Evolutionary conservation across 2,329 filamentous ascomycete species (phyloP).

Genomic region (Penicillium sp.): DNA sequence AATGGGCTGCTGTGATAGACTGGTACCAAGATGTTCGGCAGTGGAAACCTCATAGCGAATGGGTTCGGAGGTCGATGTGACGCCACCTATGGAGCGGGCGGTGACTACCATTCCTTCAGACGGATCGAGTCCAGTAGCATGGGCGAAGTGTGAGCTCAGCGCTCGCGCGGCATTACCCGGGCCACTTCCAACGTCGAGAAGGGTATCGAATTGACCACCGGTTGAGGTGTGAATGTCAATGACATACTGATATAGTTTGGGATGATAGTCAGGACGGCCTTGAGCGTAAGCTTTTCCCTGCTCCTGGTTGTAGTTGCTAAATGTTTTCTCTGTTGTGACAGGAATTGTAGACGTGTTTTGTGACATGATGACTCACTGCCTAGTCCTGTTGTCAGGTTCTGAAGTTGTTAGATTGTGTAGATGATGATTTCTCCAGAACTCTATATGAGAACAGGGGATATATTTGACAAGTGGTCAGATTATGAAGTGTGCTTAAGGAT

Average conservation of each 20-base stretch:
- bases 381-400: background rate
- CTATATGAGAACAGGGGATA: background rate
- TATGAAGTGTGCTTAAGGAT: background rate
- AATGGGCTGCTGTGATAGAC: constrained; percentile 27
- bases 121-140: constrained; percentile 53
- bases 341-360: constrained; percentile 1
- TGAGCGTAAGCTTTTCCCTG: constrained; percentile 38
- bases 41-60: constrained; percentile 47
- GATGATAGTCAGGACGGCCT: constrained; percentile 51
- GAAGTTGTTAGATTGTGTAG: background rate
- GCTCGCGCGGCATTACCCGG: constrained; percentile 52
- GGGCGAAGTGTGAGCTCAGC: constrained; percentile 48
- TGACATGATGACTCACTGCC: background rate
- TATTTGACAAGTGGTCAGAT: background rate
- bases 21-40: constrained; percentile 47
- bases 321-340: constrained; percentile 17
- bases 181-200: constrained; percentile 60
- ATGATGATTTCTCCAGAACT: background rate
- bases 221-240: constrained; percentile 48
- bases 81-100: constrained; percentile 42
- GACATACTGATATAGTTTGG: constrained; percentile 48
- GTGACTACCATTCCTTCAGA: constrained; percentile 55
- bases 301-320: constrained; percentile 16
- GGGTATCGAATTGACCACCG: constrained; percentile 44
- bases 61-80: constrained; percentile 28